phyloP scores from a whole-genome alignment of 805 yeast genomes.

The Ogataea populi-albae region DNA sequence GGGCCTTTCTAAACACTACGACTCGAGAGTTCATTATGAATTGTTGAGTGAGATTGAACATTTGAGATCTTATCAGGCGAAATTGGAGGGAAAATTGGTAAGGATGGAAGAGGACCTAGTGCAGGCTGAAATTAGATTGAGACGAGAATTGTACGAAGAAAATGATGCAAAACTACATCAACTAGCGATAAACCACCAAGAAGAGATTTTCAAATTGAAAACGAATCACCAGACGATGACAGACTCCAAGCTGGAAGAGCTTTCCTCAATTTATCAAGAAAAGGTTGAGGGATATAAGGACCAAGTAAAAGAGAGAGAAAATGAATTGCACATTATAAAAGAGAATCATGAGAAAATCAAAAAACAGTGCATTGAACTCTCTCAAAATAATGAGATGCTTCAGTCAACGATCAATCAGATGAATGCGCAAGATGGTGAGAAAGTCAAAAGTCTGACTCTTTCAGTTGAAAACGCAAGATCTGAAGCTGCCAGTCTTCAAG shows the following conservation, averaged over 20 bases:
- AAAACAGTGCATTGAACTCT: conserved; percentile 6
- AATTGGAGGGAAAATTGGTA: conserved; percentile 21
- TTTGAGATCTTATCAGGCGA: conserved; percentile 24
- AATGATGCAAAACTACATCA: conserved; percentile 37
- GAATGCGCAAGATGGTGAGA: conserved; percentile 6
- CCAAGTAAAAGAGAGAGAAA: conserved; percentile 10
- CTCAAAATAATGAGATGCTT: conserved; percentile 6
- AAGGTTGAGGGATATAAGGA: conserved; percentile 25
- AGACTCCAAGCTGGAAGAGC: conserved; percentile 31
- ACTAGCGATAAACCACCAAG: conserved; percentile 33
- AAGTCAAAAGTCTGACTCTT: conserved; percentile 4
- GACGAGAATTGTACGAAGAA: conserved; percentile 30
- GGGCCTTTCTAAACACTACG: conserved; percentile 5
- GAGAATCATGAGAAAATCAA: conserved; percentile 13
- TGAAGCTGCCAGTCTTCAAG: conserved; percentile 6
- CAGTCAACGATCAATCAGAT: conserved; percentile 6
- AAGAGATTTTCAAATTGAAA: conserved; percentile 33
- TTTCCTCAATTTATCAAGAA: conserved; percentile 33
- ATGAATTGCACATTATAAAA: conserved; percentile 6
- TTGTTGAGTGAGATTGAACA: conserved; percentile 26
- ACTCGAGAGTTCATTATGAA: conserved; percentile 17
- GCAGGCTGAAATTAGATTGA: conserved; percentile 29
- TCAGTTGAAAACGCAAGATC: conserved; percentile 6
- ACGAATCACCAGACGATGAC: conserved; percentile 21
- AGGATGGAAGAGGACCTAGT: conserved; percentile 25